Percentiles rank a stretch among this genome's conserved stretches.
These are phyloP conservation scores for Termitomyces sp. DNA, from an alignment of 768 basidiomycete species.

Conservation along the genomic window DNA sequence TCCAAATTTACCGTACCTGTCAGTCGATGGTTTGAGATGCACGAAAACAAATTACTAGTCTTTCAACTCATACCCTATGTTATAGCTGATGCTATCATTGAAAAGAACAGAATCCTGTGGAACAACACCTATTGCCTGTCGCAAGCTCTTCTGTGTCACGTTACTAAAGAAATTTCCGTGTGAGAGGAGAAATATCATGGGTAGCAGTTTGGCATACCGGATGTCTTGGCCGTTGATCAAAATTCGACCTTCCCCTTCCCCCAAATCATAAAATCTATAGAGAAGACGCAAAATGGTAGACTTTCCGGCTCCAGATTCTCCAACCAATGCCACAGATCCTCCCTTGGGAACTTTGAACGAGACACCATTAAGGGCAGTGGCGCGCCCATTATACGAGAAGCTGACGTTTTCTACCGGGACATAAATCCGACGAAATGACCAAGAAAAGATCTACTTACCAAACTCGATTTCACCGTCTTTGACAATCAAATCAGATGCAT, in stretches of 20 bases:
- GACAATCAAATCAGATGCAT: constrained; percentile 71
- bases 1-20: constrained; percentile 76
- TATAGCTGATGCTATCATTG: constrained; percentile 69
- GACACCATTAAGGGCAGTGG: constrained; percentile 68
- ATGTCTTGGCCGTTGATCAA: constrained; percentile 87
- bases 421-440: background rate
- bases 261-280: constrained; percentile 90
- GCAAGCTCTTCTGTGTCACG: constrained; percentile 77
- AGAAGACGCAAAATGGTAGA: constrained; percentile 84
- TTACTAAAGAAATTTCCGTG: constrained; percentile 41
- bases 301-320: constrained; percentile 79
- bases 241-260: constrained; percentile 76
- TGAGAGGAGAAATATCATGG: background rate
- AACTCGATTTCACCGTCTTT: constrained; percentile 84
- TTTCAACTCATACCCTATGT: constrained; percentile 54
- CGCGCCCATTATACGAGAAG: constrained; percentile 81
- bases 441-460: constrained; percentile 38
- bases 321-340: constrained; percentile 87
- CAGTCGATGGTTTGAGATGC: background rate
- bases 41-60: constrained; percentile 3
- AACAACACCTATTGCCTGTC: constrained; percentile 84
- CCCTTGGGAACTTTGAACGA: constrained; percentile 89
- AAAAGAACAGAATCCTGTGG: constrained; percentile 83
- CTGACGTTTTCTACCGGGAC: constrained; percentile 66
- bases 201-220: constrained; percentile 28